Evolutionary conservation across 1,284 basidiomycete species (phyloP), one percentile per base, ranked within the genome.

Genomic region (Rhodotorula sp.): DNA sequence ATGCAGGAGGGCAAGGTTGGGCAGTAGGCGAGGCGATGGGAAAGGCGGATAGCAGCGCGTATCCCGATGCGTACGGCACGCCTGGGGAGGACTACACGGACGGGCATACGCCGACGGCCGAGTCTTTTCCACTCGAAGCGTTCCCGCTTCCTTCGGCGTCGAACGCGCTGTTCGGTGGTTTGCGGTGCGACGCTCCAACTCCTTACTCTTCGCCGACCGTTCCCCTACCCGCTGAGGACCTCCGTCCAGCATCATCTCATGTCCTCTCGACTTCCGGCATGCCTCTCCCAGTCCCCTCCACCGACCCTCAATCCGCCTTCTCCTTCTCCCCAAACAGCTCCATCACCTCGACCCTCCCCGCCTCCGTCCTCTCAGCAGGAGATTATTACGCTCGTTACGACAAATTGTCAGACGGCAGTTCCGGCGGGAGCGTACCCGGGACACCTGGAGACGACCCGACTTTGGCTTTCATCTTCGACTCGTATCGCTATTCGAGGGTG

Each of bases 391-490:
- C n/a, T 8, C 44, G 48, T 0, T 51, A 40, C 2, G 28, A 22
- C 28, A 68, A 61, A 31, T n/a, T 40, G 5, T 65, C 67, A 2
- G 48, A 20, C 20, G 40, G n/a, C 10, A 15, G 15, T 2, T 10
- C 31, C 24, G 31, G 30, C 26, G 48, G 30, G 15, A 30, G 37
- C 20, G 51, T 37, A 5, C 44, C 53, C 4, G 31, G 40, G 24
- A 58, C 60, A 6, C 58, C 65, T 2, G 64, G 59, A 22, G 67
- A 68, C 11, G 67, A 71, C 26, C 55, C 56, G 13, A 68, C 65
- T 2, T 57, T 71, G 26, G 65, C 65, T 1, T 67, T 67, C 61
- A 71, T 71, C 46, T 71, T 64, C 31, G 67, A 68, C 40, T 66
- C 70, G 46, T 71, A 71, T 30, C 54, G 62, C 2, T 66, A 70